Percentiles rank a stretch among this genome's conserved stretches.
Conservation (phyloP, 2,329 filamentous ascomycete genomes). For the Penicillium sp. region DNA sequence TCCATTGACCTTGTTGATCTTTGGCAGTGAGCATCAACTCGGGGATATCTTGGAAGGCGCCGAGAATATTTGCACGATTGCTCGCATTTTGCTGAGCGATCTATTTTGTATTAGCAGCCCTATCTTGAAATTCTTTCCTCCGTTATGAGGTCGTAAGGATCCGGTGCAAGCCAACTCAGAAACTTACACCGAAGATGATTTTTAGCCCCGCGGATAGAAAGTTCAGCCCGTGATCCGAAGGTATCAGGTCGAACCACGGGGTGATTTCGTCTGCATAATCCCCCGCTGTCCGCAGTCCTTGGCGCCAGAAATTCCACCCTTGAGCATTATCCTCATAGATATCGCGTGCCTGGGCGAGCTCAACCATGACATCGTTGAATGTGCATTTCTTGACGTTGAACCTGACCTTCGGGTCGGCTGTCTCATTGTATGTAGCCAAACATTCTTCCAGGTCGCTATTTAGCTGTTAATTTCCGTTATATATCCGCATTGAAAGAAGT, state of each 20-base stretch:
- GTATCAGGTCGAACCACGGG: constrained; percentile 1
- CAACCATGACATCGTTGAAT: not conserved
- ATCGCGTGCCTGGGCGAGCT: not conserved
- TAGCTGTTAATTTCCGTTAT: too few species aligned
- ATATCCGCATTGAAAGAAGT: too few species aligned
- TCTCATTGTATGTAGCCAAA: too few species aligned
- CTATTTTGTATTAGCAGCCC: too few species aligned
- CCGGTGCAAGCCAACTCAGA: too few species aligned
- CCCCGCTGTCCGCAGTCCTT: not conserved
- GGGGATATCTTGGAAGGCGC: not conserved
- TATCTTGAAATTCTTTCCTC: too few species aligned
- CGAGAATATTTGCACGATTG: not conserved
- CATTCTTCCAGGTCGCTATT: too few species aligned
- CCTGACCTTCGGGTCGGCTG: too few species aligned
- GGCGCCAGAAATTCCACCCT: too few species aligned
- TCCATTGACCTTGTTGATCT: not conserved
- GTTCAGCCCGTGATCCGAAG: not conserved
- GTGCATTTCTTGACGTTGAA: too few species aligned
- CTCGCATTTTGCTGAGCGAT: constrained; percentile 2
- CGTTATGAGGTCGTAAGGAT: too few species aligned
- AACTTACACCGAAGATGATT: not conserved
- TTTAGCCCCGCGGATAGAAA: not conserved
- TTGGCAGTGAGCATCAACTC: not conserved
- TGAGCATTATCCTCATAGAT: not conserved
- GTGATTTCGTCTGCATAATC: not conserved